Evolutionary conservation across 202 grass and related monocot genomes (phyloP), one percentile per base, ranked within the genome.

Genomic region (Zoysia matrella): DNA sequence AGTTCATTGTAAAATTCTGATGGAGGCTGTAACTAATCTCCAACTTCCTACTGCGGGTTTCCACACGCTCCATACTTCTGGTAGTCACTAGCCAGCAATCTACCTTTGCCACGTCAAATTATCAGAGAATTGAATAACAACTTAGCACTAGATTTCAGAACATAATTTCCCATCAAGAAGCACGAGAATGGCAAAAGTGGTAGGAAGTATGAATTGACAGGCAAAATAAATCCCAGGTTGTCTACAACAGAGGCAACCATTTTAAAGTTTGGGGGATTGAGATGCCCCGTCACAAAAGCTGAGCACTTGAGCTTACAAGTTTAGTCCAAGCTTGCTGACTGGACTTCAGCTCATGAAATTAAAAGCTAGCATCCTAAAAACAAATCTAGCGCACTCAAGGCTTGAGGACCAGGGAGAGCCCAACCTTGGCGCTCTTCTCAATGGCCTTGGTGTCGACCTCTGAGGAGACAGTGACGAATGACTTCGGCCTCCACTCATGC

Each of bases 401-500:
- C 57, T 90, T 89, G 44, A 97, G 84, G 22, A 89, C 81, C 78
- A 97, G 74, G n/a, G 93, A 87, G 44, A 97, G 61, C 22, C 93
- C 93, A 0, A 97, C 82, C 83, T 97, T 97, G 53, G 88, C 85
- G 72, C 84, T 97, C 74, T 93, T 91, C 73, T 30, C 22, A 30
- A 30, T 30, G 22, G 22, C 22, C 22, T 30, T 30, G 22, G 22
- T 30, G 22, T 30, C 90, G 1, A 93, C 71, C 85, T 97, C 93
- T 0, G 88, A 77, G 15, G 93, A 91, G 74, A 97, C n/a, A 45
- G 93, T 97, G 74, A 97, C 5, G 53, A 93, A 77, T 13, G 93
- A 97, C 74, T 93, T 97, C 30, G 93, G 90, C 65, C 93, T 91
- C 88, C 86, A 97, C 46, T 92, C 88, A 0, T 97, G 90, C 71